Evolutionary conservation across 768 basidiomycete species (phyloP), one percentile per base, ranked within the genome.

Genomic region (Lentinula sp.): DNA sequence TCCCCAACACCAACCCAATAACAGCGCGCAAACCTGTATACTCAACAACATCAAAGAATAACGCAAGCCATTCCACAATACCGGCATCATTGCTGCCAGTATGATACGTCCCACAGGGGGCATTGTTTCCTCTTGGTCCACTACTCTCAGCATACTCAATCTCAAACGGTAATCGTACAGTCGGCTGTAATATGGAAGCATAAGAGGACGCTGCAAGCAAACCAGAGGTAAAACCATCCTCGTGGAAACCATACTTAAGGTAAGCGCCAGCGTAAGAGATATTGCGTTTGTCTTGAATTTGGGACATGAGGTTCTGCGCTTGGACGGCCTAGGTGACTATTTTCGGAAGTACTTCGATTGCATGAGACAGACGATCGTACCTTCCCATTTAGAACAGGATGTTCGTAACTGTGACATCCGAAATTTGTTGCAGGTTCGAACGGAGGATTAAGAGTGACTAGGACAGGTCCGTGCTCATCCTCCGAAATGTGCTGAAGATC

Each of bases 181-280:
- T 16, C 15, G 48, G 10, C 41, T 42, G 42, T 18, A 60, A 39
- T 13, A n/a, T 28, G 18, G 59, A 50, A 6, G 59, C 59, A 33
- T 52, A 60, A 41, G 15, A n/a, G 4, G 59, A 36, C 12, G 59
- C 59, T 32, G 59, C 59, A 42, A 60, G 50, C 32, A 60, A 23
- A 33, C 59, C 59, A 20, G 59, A 50, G 3, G 59, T 60, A 23
- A 90, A 90, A 2, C 86, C 88, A 67, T 91, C 91, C 72, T 91
- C 89, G 72, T 93, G 90, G 77, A 92, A 91, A 16, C 89, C 90
- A 66, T 90, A 91, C 3, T 83, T 83, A 49, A 85, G 78, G 76
- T 86, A 92, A 28, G 90, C 90, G 9, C 88, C 87, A 1, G 81
- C 87, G 67, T 79, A 88, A 7, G 85, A 79, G 64, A 90, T 80